Conservation (phyloP, 1,284 basidiomycete genomes). For the Leccinum pallidistipes region DNA sequence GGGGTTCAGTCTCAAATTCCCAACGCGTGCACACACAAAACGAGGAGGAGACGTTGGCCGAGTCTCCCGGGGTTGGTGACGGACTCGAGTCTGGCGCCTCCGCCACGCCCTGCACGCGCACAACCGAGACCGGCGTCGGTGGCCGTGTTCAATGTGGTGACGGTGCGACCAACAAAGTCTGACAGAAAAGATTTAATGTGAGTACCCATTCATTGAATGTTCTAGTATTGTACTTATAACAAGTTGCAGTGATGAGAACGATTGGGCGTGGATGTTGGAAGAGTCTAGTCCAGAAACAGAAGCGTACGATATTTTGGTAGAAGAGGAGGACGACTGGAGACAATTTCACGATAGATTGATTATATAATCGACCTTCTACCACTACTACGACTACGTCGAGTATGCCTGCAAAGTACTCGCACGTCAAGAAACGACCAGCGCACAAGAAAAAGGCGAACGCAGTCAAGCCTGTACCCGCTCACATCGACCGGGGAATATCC, state of each 20-base stretch:
- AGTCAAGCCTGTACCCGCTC: slow-evolving; percentile 39
- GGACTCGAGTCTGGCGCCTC: slow-evolving; percentile 4
- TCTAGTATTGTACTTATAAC: too few relatives aligned
- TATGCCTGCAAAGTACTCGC: slow-evolving; percentile 70
- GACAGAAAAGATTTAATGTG: background rate
- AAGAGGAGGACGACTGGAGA: slow-evolving; percentile 23
- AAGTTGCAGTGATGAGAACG: background rate
- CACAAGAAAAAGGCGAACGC: slow-evolving; percentile 40
- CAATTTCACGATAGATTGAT: slow-evolving; percentile 29
- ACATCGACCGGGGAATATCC: slow-evolving; percentile 51
- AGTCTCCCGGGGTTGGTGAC: slow-evolving; percentile 3
- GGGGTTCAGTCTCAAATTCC: too few relatives aligned
- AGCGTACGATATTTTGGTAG: slow-evolving; percentile 4
- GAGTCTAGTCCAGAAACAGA: slow-evolving; percentile 26
- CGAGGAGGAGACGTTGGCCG: slow-evolving; percentile 2
- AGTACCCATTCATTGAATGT: background rate
- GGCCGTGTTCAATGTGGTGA: background rate
- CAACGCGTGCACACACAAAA: background rate
- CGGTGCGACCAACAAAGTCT: background rate
- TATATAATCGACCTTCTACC: slow-evolving; percentile 20
- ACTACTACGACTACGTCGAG: slow-evolving; percentile 2
- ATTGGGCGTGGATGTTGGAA: slow-evolving; percentile 31
- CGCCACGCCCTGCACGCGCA: background rate
- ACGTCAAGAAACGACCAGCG: slow-evolving; percentile 61
- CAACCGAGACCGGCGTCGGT: slow-evolving; percentile 20